Base-by-base conservation (phyloP, 345 rosid genomes). In the Leavenworthia alabamica region DNA sequence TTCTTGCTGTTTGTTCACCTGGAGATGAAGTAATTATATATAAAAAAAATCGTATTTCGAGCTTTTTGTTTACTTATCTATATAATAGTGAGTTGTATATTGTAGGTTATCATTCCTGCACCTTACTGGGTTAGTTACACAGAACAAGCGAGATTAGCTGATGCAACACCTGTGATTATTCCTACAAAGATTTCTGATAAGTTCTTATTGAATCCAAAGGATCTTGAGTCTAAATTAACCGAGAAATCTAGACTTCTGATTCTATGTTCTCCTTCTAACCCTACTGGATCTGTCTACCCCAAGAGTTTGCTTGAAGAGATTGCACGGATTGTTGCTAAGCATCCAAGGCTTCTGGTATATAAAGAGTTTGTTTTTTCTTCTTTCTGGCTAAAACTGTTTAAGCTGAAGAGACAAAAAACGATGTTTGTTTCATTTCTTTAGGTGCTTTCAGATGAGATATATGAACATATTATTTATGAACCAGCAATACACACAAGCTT, bases 51-150 rank as follows among this genome's bases (percentile, higher is more conserved):
- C 14, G 32, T 41, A 22, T 29, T 37, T 52, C 9, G 13, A 64
- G 32, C 28, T 37, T 9, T 20, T 47, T 19, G 20, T 46, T 6
- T 27, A 6, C 3, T 56, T 37, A 20, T 11, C 14, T 10, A 33
- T 31, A 4, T 58, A 44, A 17, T 33, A 6, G 28, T 60, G 0
- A 31, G 2, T 14, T 48, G 16, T 6, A 10, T 29, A 46, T 32
- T 60, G 14, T 78, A 94, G 99, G 99, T 90, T 71, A 76, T 94
- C 45, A 90, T 94, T 68, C 99, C 99, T 8, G 95, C 92, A 56
- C 99, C 99, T 9, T 94, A 47, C 70, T 94, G 87, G 87, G 99
- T 94, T 49, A 94, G 99, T 82, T 94, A 94, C 80, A 92, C 97
- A 4, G 97, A 94, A 81, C 89, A 90, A 40, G 95, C 90, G 39